phyloP scores from a whole-genome alignment of 1,284 basidiomycete genomes.

The Moesziomyces parantarcticus region DNA sequence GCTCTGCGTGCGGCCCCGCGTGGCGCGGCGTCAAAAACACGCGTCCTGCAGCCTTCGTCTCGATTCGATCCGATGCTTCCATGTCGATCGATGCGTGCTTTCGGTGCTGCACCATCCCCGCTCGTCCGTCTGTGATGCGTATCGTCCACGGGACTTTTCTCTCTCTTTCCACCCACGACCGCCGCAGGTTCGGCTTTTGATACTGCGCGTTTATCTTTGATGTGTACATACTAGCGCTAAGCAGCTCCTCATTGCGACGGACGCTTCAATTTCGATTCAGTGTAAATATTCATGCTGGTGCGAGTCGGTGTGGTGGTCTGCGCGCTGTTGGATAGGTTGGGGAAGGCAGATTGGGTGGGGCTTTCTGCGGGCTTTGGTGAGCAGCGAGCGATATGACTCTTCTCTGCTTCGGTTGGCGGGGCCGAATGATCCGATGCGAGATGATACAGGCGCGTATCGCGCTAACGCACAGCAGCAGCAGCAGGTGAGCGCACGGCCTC shows the following conservation, averaged over 20 bases:
- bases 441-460: too few species aligned
- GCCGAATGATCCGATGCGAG: too few species aligned
- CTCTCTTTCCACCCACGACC: neutral
- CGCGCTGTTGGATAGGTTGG: constrained; percentile 37
- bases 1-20: constrained; percentile 7
- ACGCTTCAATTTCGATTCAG: constrained; percentile 15
- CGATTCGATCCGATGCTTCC: constrained; percentile 21
- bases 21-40: constrained; percentile 6
- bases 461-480: too few species aligned
- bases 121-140: constrained; percentile 13
- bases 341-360: neutral
- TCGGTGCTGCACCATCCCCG: constrained; percentile 18
- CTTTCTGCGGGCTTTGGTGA: too few species aligned
- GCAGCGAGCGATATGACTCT: too few species aligned
- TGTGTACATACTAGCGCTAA: neutral
- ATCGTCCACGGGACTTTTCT: neutral
- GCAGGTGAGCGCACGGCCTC: too few species aligned
- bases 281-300: constrained; percentile 24
- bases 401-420: too few species aligned
- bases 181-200: neutral
- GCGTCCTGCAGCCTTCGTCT: constrained; percentile 7
- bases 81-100: constrained; percentile 12
- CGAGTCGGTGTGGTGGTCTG: neutral
- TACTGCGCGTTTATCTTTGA: constrained; percentile 1
- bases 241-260: neutral